These are phyloP conservation scores for Bryum argenteum DNA, from an alignment of 225 moss, liverwort and hornwort species.

Conservation along the genomic window DNA sequence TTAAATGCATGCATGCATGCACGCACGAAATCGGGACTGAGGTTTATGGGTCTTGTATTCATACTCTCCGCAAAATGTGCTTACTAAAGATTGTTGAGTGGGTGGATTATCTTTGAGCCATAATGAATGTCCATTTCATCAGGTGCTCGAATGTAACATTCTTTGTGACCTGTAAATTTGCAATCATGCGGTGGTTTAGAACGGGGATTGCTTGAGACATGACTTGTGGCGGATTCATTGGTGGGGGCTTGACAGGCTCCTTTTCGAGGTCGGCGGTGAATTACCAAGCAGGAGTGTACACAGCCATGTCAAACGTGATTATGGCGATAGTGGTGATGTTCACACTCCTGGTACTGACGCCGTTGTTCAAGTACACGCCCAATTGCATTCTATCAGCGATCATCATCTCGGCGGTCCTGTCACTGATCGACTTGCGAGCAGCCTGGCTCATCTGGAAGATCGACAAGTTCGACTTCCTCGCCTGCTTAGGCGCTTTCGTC, in stretches of 20 bases:
- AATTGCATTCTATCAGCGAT: constrained; percentile 60
- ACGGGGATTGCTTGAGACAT: too few relatives aligned
- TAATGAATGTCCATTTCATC: too few relatives aligned
- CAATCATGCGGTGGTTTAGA: background rate
- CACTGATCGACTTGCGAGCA: constrained; percentile 54
- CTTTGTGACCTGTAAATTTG: background rate
- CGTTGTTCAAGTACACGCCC: constrained; percentile 74
- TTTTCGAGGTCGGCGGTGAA: constrained; percentile 84
- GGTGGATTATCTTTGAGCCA: too few relatives aligned
- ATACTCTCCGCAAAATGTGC: too few relatives aligned
- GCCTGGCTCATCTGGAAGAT: constrained; percentile 64
- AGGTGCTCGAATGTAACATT: background rate
- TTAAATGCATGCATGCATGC: too few relatives aligned
- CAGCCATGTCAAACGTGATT: constrained; percentile 58
- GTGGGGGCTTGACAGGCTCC: constrained; percentile 50
- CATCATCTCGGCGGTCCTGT: constrained; percentile 64
- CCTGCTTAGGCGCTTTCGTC: constrained; percentile 54
- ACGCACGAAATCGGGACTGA: too few relatives aligned
- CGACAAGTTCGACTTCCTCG: constrained; percentile 72
- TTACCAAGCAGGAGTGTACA: constrained; percentile 53
- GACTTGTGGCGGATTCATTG: too few relatives aligned
- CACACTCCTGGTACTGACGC: constrained; percentile 55
- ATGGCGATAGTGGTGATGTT: constrained; percentile 67
- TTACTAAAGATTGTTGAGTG: too few relatives aligned
- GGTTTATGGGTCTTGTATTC: too few relatives aligned